Evolutionary conservation across 495 filamentous ascomycete genomes (phyloP), one percentile per base, ranked within the genome.

Genomic region (Podospora tetraspora): DNA sequence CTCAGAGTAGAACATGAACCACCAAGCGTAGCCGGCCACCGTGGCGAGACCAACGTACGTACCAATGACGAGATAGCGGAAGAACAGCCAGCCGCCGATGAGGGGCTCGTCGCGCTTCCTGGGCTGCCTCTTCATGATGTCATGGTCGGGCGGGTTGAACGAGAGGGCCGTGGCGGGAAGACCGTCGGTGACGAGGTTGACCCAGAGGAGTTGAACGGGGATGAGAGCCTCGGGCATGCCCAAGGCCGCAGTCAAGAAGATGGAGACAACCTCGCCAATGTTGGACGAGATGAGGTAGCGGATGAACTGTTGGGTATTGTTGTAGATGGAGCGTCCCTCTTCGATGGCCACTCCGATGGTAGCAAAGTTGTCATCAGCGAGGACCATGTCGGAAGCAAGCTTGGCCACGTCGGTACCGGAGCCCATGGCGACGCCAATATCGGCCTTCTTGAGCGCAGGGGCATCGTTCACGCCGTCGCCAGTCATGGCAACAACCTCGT

Each of bases 301-400:
- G 79, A 99, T 99, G 78, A 99, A 99, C 76, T 99, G 96, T 76
- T 99, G 96, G 3, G 96, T 99, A 84, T 99, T 99, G 88, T 94
- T 97, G 85, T 96, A 99, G 82, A 99, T 99, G 34, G 93, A 93
- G 64, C 96, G 90, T 64, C 96, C 96, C 79, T 99, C 96, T 79
- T 97, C 95, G 63, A 99, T 93, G 37, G 96, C 96, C 66, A 91
- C 85, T 73, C 94, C 91, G 74, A 99, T 99, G 27, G 96, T 98
- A 59, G 96, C 95, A 76, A 99, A 99, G 81, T 99, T 99, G 79
- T 98, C 91, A 81, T 99, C 96, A 29, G 93, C 93, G 63, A 99
- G 89, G 16, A 99, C 95, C 96, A 99, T 99, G 77, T 99, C 96
- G 27, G 96, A 91, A 19, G 96, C 96, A 63, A 99, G 84, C 82